Evolutionary conservation across 768 basidiomycete species (phyloP).

Genomic region (Sarcodon sp.): DNA sequence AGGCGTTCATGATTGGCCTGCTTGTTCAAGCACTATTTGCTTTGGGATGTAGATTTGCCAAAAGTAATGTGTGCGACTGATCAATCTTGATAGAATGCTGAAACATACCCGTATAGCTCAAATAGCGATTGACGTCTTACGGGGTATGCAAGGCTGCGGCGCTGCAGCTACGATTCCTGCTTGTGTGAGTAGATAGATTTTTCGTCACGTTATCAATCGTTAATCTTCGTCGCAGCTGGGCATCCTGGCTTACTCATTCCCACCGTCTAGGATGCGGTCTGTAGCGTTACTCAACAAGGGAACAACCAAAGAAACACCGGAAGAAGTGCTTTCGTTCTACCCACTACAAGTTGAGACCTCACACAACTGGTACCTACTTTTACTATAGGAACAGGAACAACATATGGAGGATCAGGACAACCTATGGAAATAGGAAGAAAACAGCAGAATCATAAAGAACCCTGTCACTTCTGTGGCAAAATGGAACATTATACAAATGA

Average conservation of each 20-base stretch:
- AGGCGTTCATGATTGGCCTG: slow-evolving; percentile 50
- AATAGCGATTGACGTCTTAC: slow-evolving; percentile 51
- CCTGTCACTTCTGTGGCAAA: too few species aligned
- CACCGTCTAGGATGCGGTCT: slow-evolving; percentile 45
- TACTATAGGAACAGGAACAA: too few species aligned
- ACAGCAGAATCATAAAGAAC: too few species aligned
- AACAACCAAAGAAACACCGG: too few species aligned
- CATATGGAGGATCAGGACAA: too few species aligned
- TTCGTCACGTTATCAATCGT: too few species aligned
- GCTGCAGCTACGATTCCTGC: slow-evolving; percentile 67
- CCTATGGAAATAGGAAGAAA: too few species aligned
- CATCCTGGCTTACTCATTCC: slow-evolving; percentile 72
- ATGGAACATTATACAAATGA: too few species aligned
- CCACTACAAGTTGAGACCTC: too few species aligned
- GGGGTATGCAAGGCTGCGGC: slow-evolving; percentile 75
- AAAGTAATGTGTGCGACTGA: slow-evolving; percentile 19
- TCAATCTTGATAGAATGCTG: not conserved
- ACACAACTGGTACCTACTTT: too few species aligned
- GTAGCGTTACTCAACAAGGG: too few species aligned
- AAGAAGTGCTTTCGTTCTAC: too few species aligned
- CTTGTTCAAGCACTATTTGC: slow-evolving; percentile 39
- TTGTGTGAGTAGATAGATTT: slow-evolving; percentile 28
- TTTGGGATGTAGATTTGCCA: slow-evolving; percentile 51
- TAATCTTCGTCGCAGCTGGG: slow-evolving; percentile 32
- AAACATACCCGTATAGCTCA: slow-evolving; percentile 27